Base-by-base conservation (phyloP, 495 filamentous ascomycete genomes). In the Hypoxylon fragiforme region DNA sequence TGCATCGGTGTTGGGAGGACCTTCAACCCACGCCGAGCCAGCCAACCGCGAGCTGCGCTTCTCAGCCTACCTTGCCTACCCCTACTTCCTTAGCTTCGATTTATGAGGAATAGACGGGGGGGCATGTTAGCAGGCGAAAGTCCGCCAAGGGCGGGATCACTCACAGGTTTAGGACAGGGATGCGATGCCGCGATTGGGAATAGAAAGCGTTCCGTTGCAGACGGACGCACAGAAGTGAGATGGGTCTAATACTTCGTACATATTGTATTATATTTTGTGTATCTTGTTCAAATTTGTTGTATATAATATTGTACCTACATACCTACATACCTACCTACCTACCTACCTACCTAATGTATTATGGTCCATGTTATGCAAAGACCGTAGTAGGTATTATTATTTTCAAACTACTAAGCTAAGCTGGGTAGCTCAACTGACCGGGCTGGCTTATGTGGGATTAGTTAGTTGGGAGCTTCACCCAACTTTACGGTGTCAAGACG, bases 121-220 rank as follows among this genome's bases (percentile, higher is more conserved):
- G 53, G 49, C 26, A 39, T 15, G 30, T 36, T 44, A 41, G 52
- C 32, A 62, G 48, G 24, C 50, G 13, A 52, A 48, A 44, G 58
- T 43, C 58, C 58, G 58, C 58, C 58, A 62, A 63, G 59, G 42
- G 59, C 59, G 59, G 59, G 53, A 63, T 63, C 59, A 63, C 59
- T 26, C 45, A 63, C 54, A 58, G 54, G 53, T 46, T 30, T 13
- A 48, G 11, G 59, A 63, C 59, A 57, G 54, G 59, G 59, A 28
- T 58, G 35, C 54, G 49, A 63, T 58, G 59, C 54, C 54, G 59
- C 59, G 38, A 63, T 63, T 34, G 54, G 54, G 57, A 48, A 58
- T 50, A 63, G 54, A 63, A 56, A 58, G 30, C 49, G 59, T 54
- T 58, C 54, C 57, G 57, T 56, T 55, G 57, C 57, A 61, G 57